Percentiles rank a stretch among this genome's conserved stretches.
Conservation (phyloP, 495 filamentous ascomycete species). For the Neurospora sp. region DNA sequence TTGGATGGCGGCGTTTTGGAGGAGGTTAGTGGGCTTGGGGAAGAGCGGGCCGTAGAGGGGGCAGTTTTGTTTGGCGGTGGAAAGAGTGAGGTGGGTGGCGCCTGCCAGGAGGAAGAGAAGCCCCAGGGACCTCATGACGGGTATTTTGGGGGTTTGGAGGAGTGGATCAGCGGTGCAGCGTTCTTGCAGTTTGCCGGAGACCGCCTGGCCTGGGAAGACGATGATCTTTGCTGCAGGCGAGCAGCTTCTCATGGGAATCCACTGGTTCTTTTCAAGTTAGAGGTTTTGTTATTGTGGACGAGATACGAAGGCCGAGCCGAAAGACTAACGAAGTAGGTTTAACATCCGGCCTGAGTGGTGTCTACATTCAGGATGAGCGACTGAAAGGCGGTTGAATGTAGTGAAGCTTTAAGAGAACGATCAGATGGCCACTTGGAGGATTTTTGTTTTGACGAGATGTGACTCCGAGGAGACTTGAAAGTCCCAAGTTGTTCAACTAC, state of each 20-base stretch:
- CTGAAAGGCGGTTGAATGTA: not conserved
- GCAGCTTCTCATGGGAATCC: not conserved
- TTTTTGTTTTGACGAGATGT: not conserved
- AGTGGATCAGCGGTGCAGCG: not conserved
- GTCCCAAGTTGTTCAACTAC: not conserved
- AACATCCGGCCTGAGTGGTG: not conserved
- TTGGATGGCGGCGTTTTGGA: slow-evolving; percentile 14
- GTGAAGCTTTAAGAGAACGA: not conserved
- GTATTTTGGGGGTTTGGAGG: not conserved
- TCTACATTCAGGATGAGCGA: not conserved
- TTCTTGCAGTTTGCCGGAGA: not conserved
- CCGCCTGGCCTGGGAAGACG: not conserved
- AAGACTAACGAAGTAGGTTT: not conserved
- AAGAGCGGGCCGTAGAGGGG: slow-evolving; percentile 40
- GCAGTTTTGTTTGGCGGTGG: slow-evolving; percentile 27
- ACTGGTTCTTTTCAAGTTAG: not conserved
- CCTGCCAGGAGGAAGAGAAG: not conserved
- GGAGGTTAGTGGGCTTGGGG: slow-evolving; percentile 30
- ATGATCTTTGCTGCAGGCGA: not conserved
- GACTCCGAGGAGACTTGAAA: not conserved
- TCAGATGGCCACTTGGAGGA: not conserved
- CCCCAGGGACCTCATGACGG: too few relatives aligned
- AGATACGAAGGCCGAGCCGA: too few relatives aligned
- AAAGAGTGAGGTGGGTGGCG: not conserved
- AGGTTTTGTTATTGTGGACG: not conserved